Evolutionary conservation across 345 rosid genomes (phyloP).

Genomic region (Viola odorata): DNA sequence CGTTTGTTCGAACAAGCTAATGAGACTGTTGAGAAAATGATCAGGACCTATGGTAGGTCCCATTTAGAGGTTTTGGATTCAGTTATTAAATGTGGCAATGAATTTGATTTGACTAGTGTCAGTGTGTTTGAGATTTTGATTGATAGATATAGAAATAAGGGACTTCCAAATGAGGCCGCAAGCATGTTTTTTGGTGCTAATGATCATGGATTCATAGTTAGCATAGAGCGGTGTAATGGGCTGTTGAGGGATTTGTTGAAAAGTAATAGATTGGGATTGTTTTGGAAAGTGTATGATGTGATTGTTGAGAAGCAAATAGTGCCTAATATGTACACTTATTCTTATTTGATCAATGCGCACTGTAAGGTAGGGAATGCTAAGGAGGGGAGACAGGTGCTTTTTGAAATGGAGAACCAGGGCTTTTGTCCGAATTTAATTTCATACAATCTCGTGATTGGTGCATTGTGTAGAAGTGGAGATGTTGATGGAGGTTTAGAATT

Average conservation of each 20-base stretch:
- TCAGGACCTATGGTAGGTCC: constrained; percentile 30
- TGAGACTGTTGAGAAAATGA: constrained; percentile 37
- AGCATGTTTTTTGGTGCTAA: constrained; percentile 30
- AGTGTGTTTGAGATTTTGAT: constrained; percentile 47
- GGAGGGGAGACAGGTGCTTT: constrained; percentile 36
- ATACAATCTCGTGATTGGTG: constrained; percentile 51
- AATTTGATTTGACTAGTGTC: constrained; percentile 20
- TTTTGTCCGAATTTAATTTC: constrained; percentile 37
- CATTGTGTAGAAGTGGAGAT: constrained; percentile 48
- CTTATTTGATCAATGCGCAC: constrained; percentile 53
- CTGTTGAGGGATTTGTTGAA: constrained; percentile 58
- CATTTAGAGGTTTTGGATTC: constrained; percentile 45
- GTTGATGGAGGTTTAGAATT: constrained; percentile 50
- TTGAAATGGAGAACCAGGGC: constrained; percentile 45
- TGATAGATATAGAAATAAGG: constrained; percentile 47
- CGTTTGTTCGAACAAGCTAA: constrained; percentile 36
- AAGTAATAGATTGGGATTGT: constrained; percentile 40
- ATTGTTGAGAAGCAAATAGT: constrained; percentile 45
- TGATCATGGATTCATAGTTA: constrained; percentile 30
- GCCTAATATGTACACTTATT: constrained; percentile 47
- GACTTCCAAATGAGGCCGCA: constrained; percentile 46
- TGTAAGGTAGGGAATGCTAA: constrained; percentile 45
- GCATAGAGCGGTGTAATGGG: constrained; percentile 44
- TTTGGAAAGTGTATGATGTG: constrained; percentile 53
- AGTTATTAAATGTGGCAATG: constrained; percentile 35